phyloP scores from a whole-genome alignment of 352 stramenopile species.

The Phytophthora pisi region DNA sequence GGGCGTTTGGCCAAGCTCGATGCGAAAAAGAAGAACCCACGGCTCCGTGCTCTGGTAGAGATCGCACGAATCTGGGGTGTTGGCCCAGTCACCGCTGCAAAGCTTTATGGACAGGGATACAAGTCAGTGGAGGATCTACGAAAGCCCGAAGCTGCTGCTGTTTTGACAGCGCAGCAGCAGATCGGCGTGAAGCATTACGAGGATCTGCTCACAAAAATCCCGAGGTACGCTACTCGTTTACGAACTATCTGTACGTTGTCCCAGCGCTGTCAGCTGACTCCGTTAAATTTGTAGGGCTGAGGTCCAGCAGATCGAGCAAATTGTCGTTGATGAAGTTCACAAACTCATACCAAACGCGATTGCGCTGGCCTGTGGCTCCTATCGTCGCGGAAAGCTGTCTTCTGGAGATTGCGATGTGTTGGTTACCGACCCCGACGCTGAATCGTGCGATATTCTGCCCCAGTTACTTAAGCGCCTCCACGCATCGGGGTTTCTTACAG shows the following conservation, averaged over 20 bases:
- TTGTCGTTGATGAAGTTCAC: conserved; percentile 73
- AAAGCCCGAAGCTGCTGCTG: conserved; percentile 40
- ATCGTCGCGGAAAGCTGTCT: conserved; percentile 70
- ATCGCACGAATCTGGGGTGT: conserved; percentile 84
- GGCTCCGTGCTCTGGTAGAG: conserved; percentile 60
- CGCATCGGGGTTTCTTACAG: conserved; percentile 66
- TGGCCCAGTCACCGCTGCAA: conserved; percentile 72
- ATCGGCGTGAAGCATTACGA: conserved; percentile 85
- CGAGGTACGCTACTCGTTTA: conserved; percentile 24
- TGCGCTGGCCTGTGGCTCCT: conserved; percentile 76
- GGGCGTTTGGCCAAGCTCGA: conserved; percentile 79
- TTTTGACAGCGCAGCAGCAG: conserved; percentile 68
- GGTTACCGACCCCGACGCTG: conserved; percentile 71
- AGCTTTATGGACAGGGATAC: conserved; percentile 78
- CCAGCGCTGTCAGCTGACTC: not conserved
- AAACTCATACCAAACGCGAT: conserved; percentile 65
- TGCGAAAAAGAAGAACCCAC: conserved; percentile 71
- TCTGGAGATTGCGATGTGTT: conserved; percentile 85
- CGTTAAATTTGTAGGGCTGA: conserved; percentile 48
- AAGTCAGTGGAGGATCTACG: conserved; percentile 65
- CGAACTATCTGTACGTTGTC: not conserved
- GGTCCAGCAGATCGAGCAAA: conserved; percentile 75
- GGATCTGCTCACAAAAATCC: conserved; percentile 81
- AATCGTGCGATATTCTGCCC: conserved; percentile 74
- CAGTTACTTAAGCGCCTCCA: conserved; percentile 72